Evolutionary conservation across 2,329 filamentous ascomycete genomes (phyloP).

Genomic region (Botrytis elliptica): DNA sequence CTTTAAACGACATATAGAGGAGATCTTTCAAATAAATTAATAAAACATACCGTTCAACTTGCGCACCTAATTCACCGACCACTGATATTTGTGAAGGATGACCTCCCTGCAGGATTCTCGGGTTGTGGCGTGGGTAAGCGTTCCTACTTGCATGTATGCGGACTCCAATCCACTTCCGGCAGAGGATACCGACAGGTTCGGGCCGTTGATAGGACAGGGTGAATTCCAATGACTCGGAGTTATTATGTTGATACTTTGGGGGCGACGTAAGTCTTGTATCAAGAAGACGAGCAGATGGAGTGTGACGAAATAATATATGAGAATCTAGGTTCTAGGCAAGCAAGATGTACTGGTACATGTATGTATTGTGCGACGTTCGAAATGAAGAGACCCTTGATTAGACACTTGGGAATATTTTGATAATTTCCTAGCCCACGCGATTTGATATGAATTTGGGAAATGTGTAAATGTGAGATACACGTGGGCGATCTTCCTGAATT

Average conservation of each 20-base stretch:
- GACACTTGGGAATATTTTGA: not conserved
- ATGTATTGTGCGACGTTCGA: not conserved
- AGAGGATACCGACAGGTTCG: slow-evolving; percentile 34
- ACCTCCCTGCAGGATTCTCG: slow-evolving; percentile 27
- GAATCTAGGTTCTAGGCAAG: not conserved
- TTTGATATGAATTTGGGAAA: not conserved
- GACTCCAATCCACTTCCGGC: slow-evolving; percentile 25
- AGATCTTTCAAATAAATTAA: slow-evolving; percentile 33
- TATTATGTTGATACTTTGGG: slow-evolving; percentile 16
- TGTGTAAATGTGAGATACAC: not conserved
- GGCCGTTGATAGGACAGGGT: slow-evolving; percentile 33
- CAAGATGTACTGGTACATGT: not conserved
- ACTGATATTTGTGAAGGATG: slow-evolving; percentile 24
- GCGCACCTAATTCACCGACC: slow-evolving; percentile 16
- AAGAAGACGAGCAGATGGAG: not conserved
- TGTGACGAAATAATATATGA: not conserved
- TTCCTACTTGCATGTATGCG: slow-evolving; percentile 37
- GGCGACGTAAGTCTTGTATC: slow-evolving; percentile 8
- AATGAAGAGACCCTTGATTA: not conserved
- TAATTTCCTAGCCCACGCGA: not conserved
- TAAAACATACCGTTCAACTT: slow-evolving; percentile 35
- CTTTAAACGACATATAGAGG: slow-evolving; percentile 24
- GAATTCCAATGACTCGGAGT: slow-evolving; percentile 25
- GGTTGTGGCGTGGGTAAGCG: slow-evolving; percentile 32
- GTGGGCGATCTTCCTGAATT: slow-evolving; percentile 13